Percentiles rank a stretch among this genome's conserved stretches.
These are phyloP conservation scores for Talaromyces pinophilus DNA, from an alignment of 2,329 filamentous ascomycete species.

Conservation along the genomic window DNA sequence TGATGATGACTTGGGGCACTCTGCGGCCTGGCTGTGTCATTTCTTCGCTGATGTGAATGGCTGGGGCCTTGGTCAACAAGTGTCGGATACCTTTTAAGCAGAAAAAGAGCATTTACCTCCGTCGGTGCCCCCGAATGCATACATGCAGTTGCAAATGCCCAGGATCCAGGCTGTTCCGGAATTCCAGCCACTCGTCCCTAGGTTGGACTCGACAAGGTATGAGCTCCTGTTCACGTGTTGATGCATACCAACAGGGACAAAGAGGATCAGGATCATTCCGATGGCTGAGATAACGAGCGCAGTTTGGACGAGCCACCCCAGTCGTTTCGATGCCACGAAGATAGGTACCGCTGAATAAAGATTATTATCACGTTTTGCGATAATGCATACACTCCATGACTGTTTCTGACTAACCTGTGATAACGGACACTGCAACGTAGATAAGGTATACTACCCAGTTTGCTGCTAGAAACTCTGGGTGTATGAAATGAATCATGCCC, in stretches of 20 bases:
- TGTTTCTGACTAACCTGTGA: constrained; percentile 21
- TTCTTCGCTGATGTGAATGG: background rate
- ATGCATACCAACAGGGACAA: constrained; percentile 18
- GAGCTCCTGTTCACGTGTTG: constrained; percentile 2
- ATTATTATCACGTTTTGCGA: background rate
- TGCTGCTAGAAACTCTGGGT: constrained; percentile 22
- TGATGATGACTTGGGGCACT: constrained; percentile 21
- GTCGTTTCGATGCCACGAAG: constrained; percentile 18
- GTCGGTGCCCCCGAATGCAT: background rate
- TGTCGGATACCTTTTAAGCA: background rate
- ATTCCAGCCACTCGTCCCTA: constrained; percentile 22
- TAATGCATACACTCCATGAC: constrained; percentile 10
- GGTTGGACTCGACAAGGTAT: constrained; percentile 6
- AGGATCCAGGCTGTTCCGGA: constrained; percentile 22
- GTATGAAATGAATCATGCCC: constrained; percentile 25
- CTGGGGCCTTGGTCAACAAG: background rate
- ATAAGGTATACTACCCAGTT: constrained; percentile 29
- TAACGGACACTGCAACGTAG: constrained; percentile 19
- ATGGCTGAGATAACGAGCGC: constrained; percentile 12
- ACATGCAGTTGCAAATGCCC: constrained; percentile 22
- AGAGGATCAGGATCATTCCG: constrained; percentile 15
- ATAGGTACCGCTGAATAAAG: constrained; percentile 22
- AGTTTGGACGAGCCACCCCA: constrained; percentile 6
- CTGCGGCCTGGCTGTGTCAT: constrained; percentile 20
- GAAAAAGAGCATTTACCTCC: background rate